Percentiles rank a stretch among this genome's conserved stretches.
Evolutionary conservation across 1,284 basidiomycete genomes (phyloP).

Genomic region (Takashimella tepidaria): DNA sequence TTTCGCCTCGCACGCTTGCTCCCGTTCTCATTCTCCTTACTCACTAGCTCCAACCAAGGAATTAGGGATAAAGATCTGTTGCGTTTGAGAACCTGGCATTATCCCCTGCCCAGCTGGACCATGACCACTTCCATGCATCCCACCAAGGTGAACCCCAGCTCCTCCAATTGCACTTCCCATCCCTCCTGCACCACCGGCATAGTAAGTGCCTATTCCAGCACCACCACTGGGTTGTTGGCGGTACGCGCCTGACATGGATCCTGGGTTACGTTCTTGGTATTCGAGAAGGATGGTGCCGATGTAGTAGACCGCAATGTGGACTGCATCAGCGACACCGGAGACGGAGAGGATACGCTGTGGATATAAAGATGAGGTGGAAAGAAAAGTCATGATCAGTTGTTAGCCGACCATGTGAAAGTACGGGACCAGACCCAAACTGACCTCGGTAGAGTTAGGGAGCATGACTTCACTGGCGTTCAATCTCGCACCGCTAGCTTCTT

Average conservation of each 20-base stretch:
- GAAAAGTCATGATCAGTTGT: too few relatives aligned
- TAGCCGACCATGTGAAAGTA: not conserved
- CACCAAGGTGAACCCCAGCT: slow-evolving; percentile 13
- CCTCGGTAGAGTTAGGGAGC: slow-evolving; percentile 98
- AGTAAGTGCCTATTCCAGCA: slow-evolving; percentile 34
- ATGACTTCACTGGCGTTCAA: slow-evolving; percentile 96
- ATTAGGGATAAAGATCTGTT: slow-evolving; percentile 98
- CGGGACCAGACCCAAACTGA: slow-evolving; percentile 38
- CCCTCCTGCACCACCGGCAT: slow-evolving; percentile 12
- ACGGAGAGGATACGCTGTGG: slow-evolving; percentile 89
- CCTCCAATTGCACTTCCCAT: slow-evolving; percentile 8
- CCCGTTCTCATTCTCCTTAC: too few relatives aligned
- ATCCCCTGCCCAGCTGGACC: slow-evolving; percentile 13
- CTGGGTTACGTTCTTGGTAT: slow-evolving; percentile 68
- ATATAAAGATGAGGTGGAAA: too few relatives aligned
- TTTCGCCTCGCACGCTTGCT: too few relatives aligned
- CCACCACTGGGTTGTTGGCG: slow-evolving; percentile 26
- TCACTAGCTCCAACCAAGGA: slow-evolving; percentile 86
- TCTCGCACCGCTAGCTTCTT: slow-evolving; percentile 93
- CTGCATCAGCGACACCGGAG: slow-evolving; percentile 98
- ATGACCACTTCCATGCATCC: slow-evolving; percentile 17
- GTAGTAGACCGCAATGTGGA: slow-evolving; percentile 99
- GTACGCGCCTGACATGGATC: slow-evolving; percentile 32
- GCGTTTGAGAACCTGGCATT: slow-evolving; percentile 63
- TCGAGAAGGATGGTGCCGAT: slow-evolving; percentile 96